Evolutionary conservation across 169 alveolate genomes (phyloP).

Genomic region (Plasmodium inui): DNA sequence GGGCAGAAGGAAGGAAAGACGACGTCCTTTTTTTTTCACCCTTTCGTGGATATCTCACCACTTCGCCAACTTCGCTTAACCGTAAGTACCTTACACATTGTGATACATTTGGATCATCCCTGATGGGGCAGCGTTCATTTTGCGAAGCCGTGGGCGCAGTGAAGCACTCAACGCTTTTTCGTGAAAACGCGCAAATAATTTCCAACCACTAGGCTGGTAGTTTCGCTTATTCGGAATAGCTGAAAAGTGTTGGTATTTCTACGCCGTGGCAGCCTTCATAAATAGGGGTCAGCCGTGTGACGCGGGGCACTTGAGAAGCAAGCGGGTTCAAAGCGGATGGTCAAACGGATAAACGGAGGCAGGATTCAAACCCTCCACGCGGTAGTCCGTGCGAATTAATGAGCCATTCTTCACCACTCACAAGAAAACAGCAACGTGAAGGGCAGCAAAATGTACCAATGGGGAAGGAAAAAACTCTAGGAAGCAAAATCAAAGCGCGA

Average conservation of each 20-base stretch:
- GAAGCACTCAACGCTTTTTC: background rate
- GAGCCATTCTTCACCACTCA: background rate
- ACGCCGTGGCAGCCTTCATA: background rate
- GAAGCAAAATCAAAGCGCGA: background rate
- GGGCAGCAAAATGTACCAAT: background rate
- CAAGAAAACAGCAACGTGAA: background rate
- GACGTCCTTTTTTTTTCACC: background rate
- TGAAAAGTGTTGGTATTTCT: background rate
- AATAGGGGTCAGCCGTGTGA: background rate
- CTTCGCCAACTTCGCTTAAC: background rate
- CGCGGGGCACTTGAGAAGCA: background rate
- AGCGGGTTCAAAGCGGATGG: background rate
- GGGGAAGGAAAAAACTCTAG: background rate
- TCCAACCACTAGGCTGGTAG: background rate
- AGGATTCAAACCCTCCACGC: background rate
- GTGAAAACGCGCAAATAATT: background rate
- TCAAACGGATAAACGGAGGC: background rate
- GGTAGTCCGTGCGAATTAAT: background rate
- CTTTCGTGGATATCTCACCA: background rate
- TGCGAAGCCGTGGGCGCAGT: background rate
- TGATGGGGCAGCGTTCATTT: background rate
- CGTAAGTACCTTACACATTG: background rate
- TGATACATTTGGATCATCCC: background rate
- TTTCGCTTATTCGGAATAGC: background rate
- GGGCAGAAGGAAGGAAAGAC: background rate